Percentiles rank a stretch among this genome's conserved stretches.
Evolutionary conservation across 805 yeast genomes (phyloP).

Genomic region (Diddensiella santjacobensis): DNA sequence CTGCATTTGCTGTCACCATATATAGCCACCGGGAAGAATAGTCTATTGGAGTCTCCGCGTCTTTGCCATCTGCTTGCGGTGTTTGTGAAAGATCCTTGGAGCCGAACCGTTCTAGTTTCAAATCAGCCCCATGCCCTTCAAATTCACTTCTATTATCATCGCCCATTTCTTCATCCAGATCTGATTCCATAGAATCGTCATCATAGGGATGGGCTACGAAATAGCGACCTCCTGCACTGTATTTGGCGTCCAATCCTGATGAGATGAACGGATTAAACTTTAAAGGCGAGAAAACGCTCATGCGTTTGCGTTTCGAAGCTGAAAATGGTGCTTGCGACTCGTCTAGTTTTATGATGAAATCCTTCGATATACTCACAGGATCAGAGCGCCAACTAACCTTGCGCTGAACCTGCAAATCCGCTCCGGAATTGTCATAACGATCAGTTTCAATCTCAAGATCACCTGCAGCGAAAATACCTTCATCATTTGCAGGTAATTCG

Average conservation of each 20-base stretch:
- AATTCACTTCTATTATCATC: constrained; percentile 5
- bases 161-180: constrained; percentile 19
- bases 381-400: too few relatives aligned
- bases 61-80: background rate
- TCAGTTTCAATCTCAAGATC: too few relatives aligned
- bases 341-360: background rate
- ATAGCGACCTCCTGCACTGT: constrained; percentile 86
- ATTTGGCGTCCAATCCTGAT: constrained; percentile 76
- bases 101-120: background rate
- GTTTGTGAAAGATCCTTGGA: background rate
- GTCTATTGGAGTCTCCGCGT: constrained; percentile 1
- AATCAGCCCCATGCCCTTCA: background rate
- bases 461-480: too few relatives aligned
- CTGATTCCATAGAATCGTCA: constrained; percentile 16
- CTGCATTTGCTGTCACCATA: constrained; percentile 2
- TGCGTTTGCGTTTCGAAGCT: constrained; percentile 24
- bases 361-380: too few relatives aligned
- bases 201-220: constrained; percentile 45
- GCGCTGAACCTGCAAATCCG: too few relatives aligned
- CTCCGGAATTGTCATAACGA: too few relatives aligned
- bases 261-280: constrained; percentile 76
- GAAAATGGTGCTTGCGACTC: background rate
- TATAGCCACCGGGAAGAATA: constrained; percentile 7
- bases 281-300: constrained; percentile 78
- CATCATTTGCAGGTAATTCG: constrained; percentile 4